Percentiles rank a stretch among this genome's conserved stretches.
Evolutionary conservation across 2,329 filamentous ascomycete species (phyloP).

Genomic region (Harringtonia aguacate): DNA sequence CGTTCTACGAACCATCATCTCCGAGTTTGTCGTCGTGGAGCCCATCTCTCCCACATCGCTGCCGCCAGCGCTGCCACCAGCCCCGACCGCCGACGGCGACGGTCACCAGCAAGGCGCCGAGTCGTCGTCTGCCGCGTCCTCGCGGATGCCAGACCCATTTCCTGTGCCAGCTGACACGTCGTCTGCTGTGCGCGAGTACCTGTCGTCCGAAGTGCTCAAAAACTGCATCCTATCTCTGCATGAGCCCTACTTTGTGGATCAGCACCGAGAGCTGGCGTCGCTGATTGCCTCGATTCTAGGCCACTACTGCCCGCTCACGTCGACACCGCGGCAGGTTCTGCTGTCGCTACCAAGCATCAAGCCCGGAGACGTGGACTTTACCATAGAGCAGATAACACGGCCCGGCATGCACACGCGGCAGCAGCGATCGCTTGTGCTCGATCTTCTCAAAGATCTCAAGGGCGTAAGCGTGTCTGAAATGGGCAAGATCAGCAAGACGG

Average conservation of each 20-base stretch:
- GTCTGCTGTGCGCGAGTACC: conserved; percentile 73
- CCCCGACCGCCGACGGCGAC: conserved; percentile 1
- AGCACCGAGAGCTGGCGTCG: conserved; percentile 82
- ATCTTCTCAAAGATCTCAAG: conserved; percentile 75
- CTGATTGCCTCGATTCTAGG: conserved; percentile 80
- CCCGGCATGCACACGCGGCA: conserved; percentile 55
- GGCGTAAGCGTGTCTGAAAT: conserved; percentile 90
- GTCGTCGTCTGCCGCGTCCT: conserved; percentile 1
- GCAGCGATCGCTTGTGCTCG: conserved; percentile 71
- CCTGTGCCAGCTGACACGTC: conserved; percentile 44
- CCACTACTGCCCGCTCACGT: conserved; percentile 58
- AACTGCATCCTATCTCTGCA: conserved; percentile 84
- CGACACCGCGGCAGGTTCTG: conserved; percentile 66
- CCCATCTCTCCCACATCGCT: neutral
- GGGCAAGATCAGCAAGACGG: conserved; percentile 62
- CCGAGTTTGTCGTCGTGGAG: conserved; percentile 50
- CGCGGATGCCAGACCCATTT: conserved; percentile 18
- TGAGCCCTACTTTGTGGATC: conserved; percentile 92
- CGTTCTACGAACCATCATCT: conserved; percentile 75
- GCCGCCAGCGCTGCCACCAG: conserved; percentile 1
- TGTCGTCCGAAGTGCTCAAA: conserved; percentile 78
- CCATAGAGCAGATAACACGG: conserved; percentile 49
- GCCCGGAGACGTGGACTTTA: conserved; percentile 52
- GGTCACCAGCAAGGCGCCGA: neutral
- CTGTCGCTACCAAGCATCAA: conserved; percentile 69